Conservation (phyloP, 163 green algal species). For the Smithsoniella earleae region DNA sequence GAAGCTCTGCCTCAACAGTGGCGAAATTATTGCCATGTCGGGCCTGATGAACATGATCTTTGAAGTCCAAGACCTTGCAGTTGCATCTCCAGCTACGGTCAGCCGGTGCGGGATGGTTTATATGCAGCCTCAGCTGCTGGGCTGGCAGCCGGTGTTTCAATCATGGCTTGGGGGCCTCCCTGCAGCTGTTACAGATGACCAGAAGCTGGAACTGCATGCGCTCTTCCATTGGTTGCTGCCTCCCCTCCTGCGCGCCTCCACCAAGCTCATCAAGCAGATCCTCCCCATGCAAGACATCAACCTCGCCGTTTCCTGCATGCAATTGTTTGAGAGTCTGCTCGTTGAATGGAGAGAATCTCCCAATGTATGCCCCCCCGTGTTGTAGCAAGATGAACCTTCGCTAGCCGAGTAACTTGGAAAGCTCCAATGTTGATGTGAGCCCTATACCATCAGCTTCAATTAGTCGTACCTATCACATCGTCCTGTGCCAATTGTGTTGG, state of each 20-base stretch:
- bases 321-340: conserved; percentile 46
- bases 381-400: too few species aligned
- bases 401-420: too few species aligned
- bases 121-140: conserved; percentile 42
- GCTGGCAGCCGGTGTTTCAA: conserved; percentile 40
- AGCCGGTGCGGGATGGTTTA: conserved; percentile 51
- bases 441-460: too few species aligned
- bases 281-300: conserved; percentile 61
- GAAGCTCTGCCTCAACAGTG: conserved; percentile 49
- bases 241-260: conserved; percentile 37
- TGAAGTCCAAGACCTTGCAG: conserved; percentile 46
- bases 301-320: conserved; percentile 48
- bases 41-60: conserved; percentile 51
- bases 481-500: too few species aligned
- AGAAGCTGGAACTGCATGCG: conserved; percentile 31
- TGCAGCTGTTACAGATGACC: conserved; percentile 19
- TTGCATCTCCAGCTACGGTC: conserved; percentile 48
- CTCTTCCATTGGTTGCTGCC: conserved; percentile 42
- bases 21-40: conserved; percentile 49
- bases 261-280: conserved; percentile 35
- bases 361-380: conserved; percentile 38
- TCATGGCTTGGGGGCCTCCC: conserved; percentile 39
- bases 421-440: too few species aligned
- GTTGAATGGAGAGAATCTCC: conserved; percentile 38
- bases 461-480: too few species aligned